Evolutionary conservation across 495 filamentous ascomycete species (phyloP), one percentile per base, ranked within the genome.

Genomic region (Penicillium antarcticum): DNA sequence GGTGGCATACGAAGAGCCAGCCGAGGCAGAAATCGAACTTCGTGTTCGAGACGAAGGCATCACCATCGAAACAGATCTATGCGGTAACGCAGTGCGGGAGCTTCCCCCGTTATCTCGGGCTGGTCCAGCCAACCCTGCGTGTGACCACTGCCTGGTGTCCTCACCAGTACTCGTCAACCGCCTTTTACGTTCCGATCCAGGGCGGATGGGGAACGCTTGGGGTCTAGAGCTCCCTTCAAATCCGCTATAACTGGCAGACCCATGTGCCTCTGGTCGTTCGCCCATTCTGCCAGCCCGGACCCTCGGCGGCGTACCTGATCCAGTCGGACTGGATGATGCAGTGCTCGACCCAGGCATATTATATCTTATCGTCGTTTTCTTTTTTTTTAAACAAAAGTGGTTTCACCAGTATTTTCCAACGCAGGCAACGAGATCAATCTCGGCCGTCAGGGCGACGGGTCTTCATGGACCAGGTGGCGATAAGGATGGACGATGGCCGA

Each of bases 401-500:
- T 60, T 46, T 21, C 8, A 5, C 38, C 18, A 10, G 17, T 21
- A 13, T 21, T 34, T n/a, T 42, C 42, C 54, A 55, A 38, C 36
- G 21, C 48, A 31, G 53, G 45, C 52, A 61, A 56, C 55, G 58
- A 64, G 55, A 60, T 52, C 75, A 49, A 80, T 70, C 68, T 84
- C 81, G 33, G 79, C 78, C 24, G 77, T 46, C 57, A 54, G 44
- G 35, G 53, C 41, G 52, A 55, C 57, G 55, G 60, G 36, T 49
- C 60, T 59, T 60, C 67, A 70, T 70, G 54, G 65, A 63, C 61
- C 54, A 52, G 31, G 57, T 65, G 57, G 63, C 61, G 59, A 51
- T 54, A 48, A 29, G 34, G 44, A 52, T 57, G 56, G 46, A 61
- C 51, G 54, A 42, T 24, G 18, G 26, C 16, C 14, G 16, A 23